A percentile compares a stretch with the other conserved stretches of the same genome.
These are phyloP conservation scores for Kwoniella newhampshirensis DNA, from an alignment of 768 basidiomycete species.

Conservation along the genomic window DNA sequence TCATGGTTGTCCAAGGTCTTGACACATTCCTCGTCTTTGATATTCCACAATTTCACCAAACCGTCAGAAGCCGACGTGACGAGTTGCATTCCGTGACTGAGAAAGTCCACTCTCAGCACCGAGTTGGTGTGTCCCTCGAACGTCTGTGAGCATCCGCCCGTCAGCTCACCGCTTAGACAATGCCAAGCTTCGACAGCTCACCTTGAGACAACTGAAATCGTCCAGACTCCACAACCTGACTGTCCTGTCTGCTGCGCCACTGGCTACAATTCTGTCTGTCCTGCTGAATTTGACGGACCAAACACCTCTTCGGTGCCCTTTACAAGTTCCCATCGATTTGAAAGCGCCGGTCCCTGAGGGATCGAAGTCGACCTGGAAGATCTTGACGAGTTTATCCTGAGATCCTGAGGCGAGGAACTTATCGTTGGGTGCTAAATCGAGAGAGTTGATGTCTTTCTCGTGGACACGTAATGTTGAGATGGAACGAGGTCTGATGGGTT, in stretches of 20 bases:
- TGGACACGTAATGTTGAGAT: constrained; percentile 85
- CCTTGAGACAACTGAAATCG: constrained; percentile 82
- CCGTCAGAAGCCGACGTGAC: constrained; percentile 92
- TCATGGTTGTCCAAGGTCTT: constrained; percentile 94
- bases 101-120: constrained; percentile 85
- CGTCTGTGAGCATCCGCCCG: constrained; percentile 59
- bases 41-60: constrained; percentile 91
- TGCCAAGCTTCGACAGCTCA: constrained; percentile 28
- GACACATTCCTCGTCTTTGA: constrained; percentile 80
- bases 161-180: neutral
- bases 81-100: constrained; percentile 78
- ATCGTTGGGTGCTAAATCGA: constrained; percentile 90
- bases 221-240: constrained; percentile 91
- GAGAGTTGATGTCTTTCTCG: constrained; percentile 97
- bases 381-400: constrained; percentile 90
- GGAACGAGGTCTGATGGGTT: constrained; percentile 64
- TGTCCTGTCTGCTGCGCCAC: constrained; percentile 92
- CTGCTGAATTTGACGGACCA: constrained; percentile 90
- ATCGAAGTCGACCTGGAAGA: constrained; percentile 72
- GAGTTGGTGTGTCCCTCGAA: constrained; percentile 99
- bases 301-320: constrained; percentile 94
- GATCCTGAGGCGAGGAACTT: constrained; percentile 85
- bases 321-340: constrained; percentile 77
- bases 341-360: constrained; percentile 64
- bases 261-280: constrained; percentile 79